Evolutionary conservation across 2,329 filamentous ascomycete genomes (phyloP).

Genomic region (Sclerotinia borealis): DNA sequence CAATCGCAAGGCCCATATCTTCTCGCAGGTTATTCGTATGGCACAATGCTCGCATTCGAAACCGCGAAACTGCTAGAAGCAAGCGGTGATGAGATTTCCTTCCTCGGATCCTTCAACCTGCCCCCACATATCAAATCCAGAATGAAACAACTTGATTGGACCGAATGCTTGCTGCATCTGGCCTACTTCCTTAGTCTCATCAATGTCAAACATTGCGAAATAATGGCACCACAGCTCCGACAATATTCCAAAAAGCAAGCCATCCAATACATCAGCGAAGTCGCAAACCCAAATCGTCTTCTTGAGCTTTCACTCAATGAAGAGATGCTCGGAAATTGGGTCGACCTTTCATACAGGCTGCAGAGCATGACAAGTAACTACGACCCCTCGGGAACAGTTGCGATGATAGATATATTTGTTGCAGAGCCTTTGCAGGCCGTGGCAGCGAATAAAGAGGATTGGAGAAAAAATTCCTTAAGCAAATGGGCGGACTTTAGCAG

Average conservation of each 20-base stretch:
- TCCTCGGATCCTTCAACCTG: constrained; percentile 41
- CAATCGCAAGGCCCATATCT: constrained; percentile 46
- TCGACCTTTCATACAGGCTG: background rate
- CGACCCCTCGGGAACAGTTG: constrained; percentile 3
- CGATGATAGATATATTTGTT: constrained; percentile 7
- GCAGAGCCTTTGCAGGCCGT: background rate
- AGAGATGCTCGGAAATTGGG: background rate
- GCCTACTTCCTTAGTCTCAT: constrained; percentile 34
- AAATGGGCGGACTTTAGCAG: constrained; percentile 5
- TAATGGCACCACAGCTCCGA: background rate
- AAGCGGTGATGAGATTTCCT: constrained; percentile 35
- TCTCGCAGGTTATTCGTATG: constrained; percentile 45
- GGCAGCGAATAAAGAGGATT: background rate
- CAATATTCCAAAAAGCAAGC: background rate
- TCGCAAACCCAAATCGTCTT: background rate
- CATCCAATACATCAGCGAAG: background rate
- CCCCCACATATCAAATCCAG: constrained; percentile 41
- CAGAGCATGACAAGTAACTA: constrained; percentile 6
- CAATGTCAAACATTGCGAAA: constrained; percentile 21
- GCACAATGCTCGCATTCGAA: constrained; percentile 45
- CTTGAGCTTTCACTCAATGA: background rate
- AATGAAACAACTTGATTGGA: constrained; percentile 30
- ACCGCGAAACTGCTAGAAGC: constrained; percentile 40
- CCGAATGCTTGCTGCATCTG: constrained; percentile 32
- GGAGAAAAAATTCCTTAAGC: background rate